phyloP scores from a whole-genome alignment of 768 basidiomycete species.

The Tylopilus balloui region DNA sequence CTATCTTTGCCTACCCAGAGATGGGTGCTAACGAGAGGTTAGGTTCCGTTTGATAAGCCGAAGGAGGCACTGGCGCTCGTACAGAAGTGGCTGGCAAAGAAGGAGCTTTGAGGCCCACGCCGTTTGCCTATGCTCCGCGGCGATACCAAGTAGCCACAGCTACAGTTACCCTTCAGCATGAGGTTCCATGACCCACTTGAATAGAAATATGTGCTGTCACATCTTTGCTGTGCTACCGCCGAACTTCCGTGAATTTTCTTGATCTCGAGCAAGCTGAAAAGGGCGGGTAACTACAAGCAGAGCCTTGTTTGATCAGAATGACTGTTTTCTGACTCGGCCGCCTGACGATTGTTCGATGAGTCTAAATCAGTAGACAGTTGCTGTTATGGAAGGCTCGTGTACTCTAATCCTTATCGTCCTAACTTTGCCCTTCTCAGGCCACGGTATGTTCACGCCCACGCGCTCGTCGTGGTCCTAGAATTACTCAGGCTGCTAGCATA shows the following conservation, averaged over 20 bases:
- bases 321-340: no score
- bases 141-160: neutral
- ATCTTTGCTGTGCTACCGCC: neutral
- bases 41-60: slow-evolving; percentile 65
- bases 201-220: neutral
- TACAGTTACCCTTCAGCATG: neutral
- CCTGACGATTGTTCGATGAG: no score
- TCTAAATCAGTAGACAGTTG: no score
- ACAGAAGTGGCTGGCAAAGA: slow-evolving; percentile 43
- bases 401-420: no score
- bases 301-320: no score
- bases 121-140: neutral
- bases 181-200: neutral
- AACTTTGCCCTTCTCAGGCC: no score
- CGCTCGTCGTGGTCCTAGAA: no score
- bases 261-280: neutral
- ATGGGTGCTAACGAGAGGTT: slow-evolving; percentile 2
- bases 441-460: no score
- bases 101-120: slow-evolving; percentile 12
- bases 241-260: neutral
- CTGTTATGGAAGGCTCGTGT: no score
- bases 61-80: slow-evolving; percentile 48
- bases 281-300: no score
- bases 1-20: no score
- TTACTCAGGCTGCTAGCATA: no score